Evolutionary conservation across 768 basidiomycete species (phyloP).

Genomic region (Boletus bicolor): DNA sequence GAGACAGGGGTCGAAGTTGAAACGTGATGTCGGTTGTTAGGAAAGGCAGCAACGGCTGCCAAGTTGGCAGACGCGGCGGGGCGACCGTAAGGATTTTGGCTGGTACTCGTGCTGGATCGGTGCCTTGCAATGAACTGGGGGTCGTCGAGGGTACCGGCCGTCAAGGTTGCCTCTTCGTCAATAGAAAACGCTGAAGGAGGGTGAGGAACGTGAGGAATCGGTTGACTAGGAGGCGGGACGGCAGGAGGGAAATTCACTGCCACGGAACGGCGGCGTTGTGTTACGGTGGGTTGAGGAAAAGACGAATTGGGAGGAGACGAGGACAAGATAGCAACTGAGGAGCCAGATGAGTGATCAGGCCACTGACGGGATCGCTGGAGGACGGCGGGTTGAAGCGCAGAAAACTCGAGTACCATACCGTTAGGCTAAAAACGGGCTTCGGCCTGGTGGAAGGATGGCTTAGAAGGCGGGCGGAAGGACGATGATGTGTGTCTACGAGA

Average conservation of each 20-base stretch:
- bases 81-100: slow-evolving; percentile 30
- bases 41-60: slow-evolving; percentile 59
- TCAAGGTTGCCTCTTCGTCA: slow-evolving; percentile 21
- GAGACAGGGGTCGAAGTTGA: slow-evolving; percentile 25
- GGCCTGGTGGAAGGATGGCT: neutral
- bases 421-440: slow-evolving; percentile 1
- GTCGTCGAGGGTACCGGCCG: slow-evolving; percentile 28
- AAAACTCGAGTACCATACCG: slow-evolving; percentile 31
- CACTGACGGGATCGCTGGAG: slow-evolving; percentile 34
- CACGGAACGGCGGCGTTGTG: slow-evolving; percentile 66
- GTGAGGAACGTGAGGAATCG: slow-evolving; percentile 66
- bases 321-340: slow-evolving; percentile 30
- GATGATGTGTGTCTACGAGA: neutral
- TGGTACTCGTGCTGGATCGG: slow-evolving; percentile 37
- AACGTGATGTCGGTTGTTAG: slow-evolving; percentile 46
- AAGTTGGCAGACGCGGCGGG: slow-evolving; percentile 47
- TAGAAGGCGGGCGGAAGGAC: neutral
- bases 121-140: slow-evolving; percentile 27
- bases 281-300: slow-evolving; percentile 26
- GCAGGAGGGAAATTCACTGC: slow-evolving; percentile 62
- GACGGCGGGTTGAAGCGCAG: slow-evolving; percentile 28
- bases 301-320: slow-evolving; percentile 32
- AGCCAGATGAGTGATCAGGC: slow-evolving; percentile 26
- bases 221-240: slow-evolving; percentile 68
- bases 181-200: slow-evolving; percentile 19